A percentile compares a stretch with the other conserved stretches of the same genome.
Conservation (phyloP, 2,329 filamentous ascomycete genomes). For the Blastomyces silverae region DNA sequence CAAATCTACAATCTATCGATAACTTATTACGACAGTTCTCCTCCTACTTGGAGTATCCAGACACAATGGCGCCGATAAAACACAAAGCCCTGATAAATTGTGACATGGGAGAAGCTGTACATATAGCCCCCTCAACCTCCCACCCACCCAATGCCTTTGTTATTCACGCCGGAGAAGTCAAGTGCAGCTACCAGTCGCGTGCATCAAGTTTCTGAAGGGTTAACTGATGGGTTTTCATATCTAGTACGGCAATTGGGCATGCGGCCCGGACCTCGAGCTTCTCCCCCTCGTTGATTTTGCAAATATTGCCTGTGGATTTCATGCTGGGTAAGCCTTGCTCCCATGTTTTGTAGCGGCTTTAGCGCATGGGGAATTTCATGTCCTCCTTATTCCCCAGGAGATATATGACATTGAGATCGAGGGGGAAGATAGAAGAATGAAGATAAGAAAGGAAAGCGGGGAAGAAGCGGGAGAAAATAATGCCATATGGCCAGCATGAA, state of each 20-base stretch:
- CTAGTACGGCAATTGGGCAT: conserved; percentile 42
- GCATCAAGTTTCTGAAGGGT: background rate
- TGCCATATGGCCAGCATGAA: background rate
- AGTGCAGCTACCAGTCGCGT: background rate
- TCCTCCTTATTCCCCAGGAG: background rate
- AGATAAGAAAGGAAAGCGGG: background rate
- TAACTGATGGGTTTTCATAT: conserved; percentile 9
- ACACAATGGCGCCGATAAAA: conserved; percentile 45
- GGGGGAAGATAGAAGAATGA: background rate
- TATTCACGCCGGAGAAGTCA: background rate
- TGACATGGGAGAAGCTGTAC: conserved; percentile 43
- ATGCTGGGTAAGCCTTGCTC: conserved; percentile 34
- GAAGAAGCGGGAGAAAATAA: background rate
- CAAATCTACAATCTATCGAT: background rate
- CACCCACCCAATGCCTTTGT: too few species aligned
- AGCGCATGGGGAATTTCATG: background rate
- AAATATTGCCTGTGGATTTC: conserved; percentile 57
- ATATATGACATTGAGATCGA: background rate
- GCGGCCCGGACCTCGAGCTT: conserved; percentile 54
- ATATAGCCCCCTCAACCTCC: background rate
- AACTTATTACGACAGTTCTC: background rate
- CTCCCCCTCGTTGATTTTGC: conserved; percentile 57
- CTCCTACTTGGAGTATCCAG: background rate
- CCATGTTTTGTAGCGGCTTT: background rate
- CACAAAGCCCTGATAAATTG: conserved; percentile 47